These are phyloP conservation scores for Lipomyces kockii DNA, from an alignment of 805 yeast species.

Conservation along the genomic window DNA sequence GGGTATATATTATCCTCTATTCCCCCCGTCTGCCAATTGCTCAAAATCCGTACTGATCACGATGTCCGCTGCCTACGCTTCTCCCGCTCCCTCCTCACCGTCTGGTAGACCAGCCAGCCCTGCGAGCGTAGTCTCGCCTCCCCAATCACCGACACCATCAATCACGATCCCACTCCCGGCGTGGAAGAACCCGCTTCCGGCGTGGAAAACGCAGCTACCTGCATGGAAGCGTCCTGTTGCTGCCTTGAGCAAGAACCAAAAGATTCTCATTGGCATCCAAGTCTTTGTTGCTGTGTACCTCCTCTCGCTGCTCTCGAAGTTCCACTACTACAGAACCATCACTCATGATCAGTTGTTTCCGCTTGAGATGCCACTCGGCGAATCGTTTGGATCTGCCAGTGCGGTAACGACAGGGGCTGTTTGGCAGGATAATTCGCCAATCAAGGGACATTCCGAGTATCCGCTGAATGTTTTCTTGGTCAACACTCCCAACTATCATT, in stretches of 20 bases:
- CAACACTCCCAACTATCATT: constrained; percentile 25
- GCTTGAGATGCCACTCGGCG: constrained; percentile 16
- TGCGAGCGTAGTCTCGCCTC: neutral
- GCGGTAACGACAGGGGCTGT: neutral
- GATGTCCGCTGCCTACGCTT: neutral
- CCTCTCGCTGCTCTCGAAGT: constrained; percentile 16
- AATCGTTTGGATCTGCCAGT: neutral
- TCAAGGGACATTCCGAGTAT: constrained; percentile 2
- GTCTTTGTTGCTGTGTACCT: constrained; percentile 19
- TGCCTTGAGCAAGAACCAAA: neutral
- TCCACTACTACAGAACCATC: constrained; percentile 21
- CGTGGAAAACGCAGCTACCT: neutral
- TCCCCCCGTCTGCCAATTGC: neutral
- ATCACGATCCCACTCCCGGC: neutral
- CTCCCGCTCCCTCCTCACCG: neutral
- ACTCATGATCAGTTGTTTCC: constrained; percentile 16
- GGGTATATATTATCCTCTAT: neutral
- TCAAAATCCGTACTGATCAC: no score
- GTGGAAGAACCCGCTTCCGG: neutral
- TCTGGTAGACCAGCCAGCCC: neutral
- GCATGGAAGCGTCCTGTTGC: neutral
- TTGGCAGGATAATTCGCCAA: neutral
- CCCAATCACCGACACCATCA: neutral
- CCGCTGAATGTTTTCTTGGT: constrained; percentile 18
- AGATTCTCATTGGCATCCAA: constrained; percentile 13